Percentiles rank a stretch among this genome's conserved stretches.
Evolutionary conservation across 1,139 yeast genomes (phyloP).

Genomic region (Hyphopichia buzzinii): DNA sequence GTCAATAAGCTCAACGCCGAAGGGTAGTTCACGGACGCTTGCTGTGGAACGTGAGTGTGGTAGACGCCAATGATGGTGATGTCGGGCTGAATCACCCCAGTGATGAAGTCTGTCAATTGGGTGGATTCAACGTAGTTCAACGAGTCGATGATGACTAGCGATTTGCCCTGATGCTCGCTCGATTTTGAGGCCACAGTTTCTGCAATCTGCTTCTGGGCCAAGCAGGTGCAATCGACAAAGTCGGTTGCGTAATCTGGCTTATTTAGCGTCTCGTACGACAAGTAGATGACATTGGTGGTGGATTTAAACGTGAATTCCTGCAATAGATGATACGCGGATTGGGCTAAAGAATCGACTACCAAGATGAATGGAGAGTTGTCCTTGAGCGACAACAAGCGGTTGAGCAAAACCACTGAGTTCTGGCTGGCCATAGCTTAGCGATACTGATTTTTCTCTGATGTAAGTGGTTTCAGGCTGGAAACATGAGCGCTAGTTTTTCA

Average conservation of each 20-base stretch:
- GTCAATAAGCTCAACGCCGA: constrained; percentile 46
- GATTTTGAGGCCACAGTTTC: constrained; percentile 3
- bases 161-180: constrained; percentile 13
- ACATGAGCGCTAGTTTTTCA: too few species aligned
- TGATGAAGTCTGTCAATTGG: constrained; percentile 51
- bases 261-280: constrained; percentile 63
- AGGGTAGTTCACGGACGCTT: constrained; percentile 45
- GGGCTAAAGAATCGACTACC: constrained; percentile 66
- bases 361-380: constrained; percentile 75
- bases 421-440: constrained; percentile 37
- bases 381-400: constrained; percentile 61
- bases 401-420: constrained; percentile 56
- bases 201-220: constrained; percentile 7
- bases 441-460: too few species aligned
- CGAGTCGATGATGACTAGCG: constrained; percentile 61
- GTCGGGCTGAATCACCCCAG: constrained; percentile 53
- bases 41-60: constrained; percentile 51
- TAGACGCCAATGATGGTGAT: constrained; percentile 57
- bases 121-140: constrained; percentile 55
- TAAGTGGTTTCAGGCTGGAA: too few species aligned
- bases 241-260: constrained; percentile 49
- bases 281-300: constrained; percentile 37
- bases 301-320: constrained; percentile 53
- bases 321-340: constrained; percentile 57
- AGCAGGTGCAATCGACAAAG: constrained; percentile 47